Evolutionary conservation across 345 rosid species (phyloP), one percentile per base, ranked within the genome.

Genomic region (Populus pruinosa): DNA sequence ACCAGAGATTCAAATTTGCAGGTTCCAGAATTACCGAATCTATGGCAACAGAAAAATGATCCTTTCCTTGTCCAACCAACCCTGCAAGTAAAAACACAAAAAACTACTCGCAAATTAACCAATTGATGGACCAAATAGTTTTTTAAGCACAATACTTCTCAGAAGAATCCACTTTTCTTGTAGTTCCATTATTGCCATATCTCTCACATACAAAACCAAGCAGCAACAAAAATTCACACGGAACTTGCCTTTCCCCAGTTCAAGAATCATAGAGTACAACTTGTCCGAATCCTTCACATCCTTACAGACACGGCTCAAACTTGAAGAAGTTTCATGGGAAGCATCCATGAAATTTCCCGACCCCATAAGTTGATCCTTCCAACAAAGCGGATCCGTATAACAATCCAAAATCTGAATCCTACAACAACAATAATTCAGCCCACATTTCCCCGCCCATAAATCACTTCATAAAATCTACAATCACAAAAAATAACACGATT

Each of bases 371-470:
- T 64, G 76, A 80, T 78, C 84, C 84, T 89, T 90, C 99, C 98
- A 96, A 50, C 94, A 97, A 31, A 88, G 85, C 83, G 97, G 97
- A 85, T 96, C 94, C 29, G 86, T 83, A 74, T 89, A 96, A 82
- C 97, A 96, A 85, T 96, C 99, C 90, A 96, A 85, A 69, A 93
- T 82, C 72, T 78, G 89, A 88, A 92, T 76, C 94, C 97, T 93
- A 83, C 68, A 75, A 38, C 18, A 55, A 59, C 14, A 72, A 23
- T 39, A 73, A 21, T 49, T 2, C 13, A 69, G 8, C 25, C 25
- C 67, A 68, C n/a, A 44, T 38, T 31, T 61, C 67, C 63, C 35
- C 67, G 70, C 38, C 64, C 43, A 76, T 55, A 79, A 69, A 59
- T 38, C 63, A 3, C 18, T 61, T n/a, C 13, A 38, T 2, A 73